Percentiles rank a stretch among this genome's conserved stretches.
Conservation (phyloP, 805 yeast species). For the Candida railenensis region DNA sequence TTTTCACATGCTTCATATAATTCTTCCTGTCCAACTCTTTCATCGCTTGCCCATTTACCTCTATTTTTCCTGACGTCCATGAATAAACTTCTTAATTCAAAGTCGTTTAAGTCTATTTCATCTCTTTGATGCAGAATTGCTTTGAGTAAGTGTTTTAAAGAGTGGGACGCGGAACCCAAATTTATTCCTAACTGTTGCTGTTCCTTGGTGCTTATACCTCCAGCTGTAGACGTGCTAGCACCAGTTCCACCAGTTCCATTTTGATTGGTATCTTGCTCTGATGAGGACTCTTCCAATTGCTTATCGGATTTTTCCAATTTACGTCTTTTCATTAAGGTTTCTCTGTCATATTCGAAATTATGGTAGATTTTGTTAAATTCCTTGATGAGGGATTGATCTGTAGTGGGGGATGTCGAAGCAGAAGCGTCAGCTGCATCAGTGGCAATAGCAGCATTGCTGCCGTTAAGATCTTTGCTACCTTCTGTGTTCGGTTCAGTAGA, state of each 20-base stretch:
- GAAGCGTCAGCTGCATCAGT: slow-evolving; percentile 7
- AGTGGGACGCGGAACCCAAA: slow-evolving; percentile 37
- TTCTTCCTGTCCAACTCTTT: slow-evolving; percentile 95
- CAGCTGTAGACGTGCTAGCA: neutral
- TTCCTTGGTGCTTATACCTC: neutral
- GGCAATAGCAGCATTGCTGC: slow-evolving; percentile 7
- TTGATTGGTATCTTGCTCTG: neutral
- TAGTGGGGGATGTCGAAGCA: slow-evolving; percentile 11
- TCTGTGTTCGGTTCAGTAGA: neutral
- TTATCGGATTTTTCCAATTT: slow-evolving; percentile 80
- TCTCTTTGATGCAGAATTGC: slow-evolving; percentile 80
- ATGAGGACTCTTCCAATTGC: slow-evolving; percentile 45
- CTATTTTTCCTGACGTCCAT: slow-evolving; percentile 93
- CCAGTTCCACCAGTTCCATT: neutral
- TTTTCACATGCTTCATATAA: slow-evolving; percentile 96
- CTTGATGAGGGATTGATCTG: slow-evolving; percentile 42
- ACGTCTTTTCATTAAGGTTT: slow-evolving; percentile 70
- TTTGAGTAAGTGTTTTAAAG: slow-evolving; percentile 72
- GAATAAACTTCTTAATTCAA: slow-evolving; percentile 78
- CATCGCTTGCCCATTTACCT: slow-evolving; percentile 97
- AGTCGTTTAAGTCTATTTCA: slow-evolving; percentile 70
- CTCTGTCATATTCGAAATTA: slow-evolving; percentile 72
- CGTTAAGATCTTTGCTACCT: neutral
- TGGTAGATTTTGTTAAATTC: slow-evolving; percentile 75
- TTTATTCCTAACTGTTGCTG: slow-evolving; percentile 24